Base-by-base conservation (phyloP, 495 filamentous ascomycete genomes). In the Annulohypoxylon maeteangense region DNA sequence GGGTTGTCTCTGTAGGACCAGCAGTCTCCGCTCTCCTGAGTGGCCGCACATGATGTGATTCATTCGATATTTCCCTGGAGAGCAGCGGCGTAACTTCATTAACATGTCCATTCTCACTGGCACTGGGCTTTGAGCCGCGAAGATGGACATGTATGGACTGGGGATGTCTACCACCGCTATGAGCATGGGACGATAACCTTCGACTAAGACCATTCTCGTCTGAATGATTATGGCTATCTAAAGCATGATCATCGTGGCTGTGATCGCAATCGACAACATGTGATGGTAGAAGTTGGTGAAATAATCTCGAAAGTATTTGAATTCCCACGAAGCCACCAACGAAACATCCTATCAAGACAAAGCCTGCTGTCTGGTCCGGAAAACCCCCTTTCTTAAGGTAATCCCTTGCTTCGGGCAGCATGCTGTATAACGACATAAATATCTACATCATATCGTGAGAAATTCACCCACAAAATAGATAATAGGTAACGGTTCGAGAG, bases 181-280 rank as follows among this genome's bases (percentile, higher is more conserved):
- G 62, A 58, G 76, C 63, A 57, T 68, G 62, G 22, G 76, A 76
- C 16, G 76, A 70, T 27, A 42, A 40, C 53, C 62, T 74, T 20
- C 74, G 70, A 69, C 80, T 55, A 59, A 68, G 68, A 16, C 62
- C 51, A 68, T 80, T 69, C 48, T 51, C 47, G 10, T 47, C n/a
- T 4, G 73, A 47, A 42, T 79, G 69, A 6, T 68, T 53, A 65
- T 78, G 74, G 57, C 72, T 66, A 59, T 81, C 76, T 47, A 73
- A 61, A 16, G 62, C 78, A 63, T 86, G 82, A 16, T 85, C 86
- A 25, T 87, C 86, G 70, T 97, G 93, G 38, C 84, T 90, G 77
- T 97, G 93, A 59, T 94, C 91, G 79, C 95, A 99, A 77, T 93
- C 93, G 61, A 98, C 95, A 22, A 97, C 89, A 74, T 95, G 91